Percentiles rank a stretch among this genome's conserved stretches.
Conservation (phyloP, 768 basidiomycete species). For the Phaeolepiota aurea region DNA sequence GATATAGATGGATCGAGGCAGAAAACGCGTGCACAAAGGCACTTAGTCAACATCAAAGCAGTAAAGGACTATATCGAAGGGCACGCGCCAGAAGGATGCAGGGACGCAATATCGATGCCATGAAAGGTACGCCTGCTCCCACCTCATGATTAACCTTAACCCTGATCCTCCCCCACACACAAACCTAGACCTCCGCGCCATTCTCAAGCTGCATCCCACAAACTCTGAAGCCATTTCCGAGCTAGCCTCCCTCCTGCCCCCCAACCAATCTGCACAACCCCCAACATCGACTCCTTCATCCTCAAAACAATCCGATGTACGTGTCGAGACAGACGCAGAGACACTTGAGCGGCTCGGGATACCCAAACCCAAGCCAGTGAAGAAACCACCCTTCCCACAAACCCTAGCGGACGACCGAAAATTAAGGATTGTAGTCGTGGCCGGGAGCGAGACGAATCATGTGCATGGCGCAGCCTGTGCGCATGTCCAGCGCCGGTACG, state of each 20-base stretch:
- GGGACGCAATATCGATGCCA: constrained; percentile 45
- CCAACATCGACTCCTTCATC: constrained; percentile 14
- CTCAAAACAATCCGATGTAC: constrained; percentile 11
- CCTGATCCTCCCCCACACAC: neutral
- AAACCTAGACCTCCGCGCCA: constrained; percentile 47
- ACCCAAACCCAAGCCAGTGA: constrained; percentile 30
- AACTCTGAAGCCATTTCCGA: constrained; percentile 57
- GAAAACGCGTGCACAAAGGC: constrained; percentile 64
- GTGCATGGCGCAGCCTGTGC: constrained; percentile 2
- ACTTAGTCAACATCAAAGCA: constrained; percentile 54
- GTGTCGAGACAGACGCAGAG: constrained; percentile 11
- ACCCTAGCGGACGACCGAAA: constrained; percentile 42
- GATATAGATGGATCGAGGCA: constrained; percentile 58
- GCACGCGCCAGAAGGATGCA: constrained; percentile 61
- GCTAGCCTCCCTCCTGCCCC: constrained; percentile 32
- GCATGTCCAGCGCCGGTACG: constrained; percentile 9
- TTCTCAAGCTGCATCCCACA: constrained; percentile 53
- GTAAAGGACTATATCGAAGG: constrained; percentile 64
- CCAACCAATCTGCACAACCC: constrained; percentile 7
- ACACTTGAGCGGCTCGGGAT: constrained; percentile 24
- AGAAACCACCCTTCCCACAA: constrained; percentile 44
- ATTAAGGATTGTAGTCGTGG: constrained; percentile 43
- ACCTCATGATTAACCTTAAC: neutral
- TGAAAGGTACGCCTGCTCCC: constrained; percentile 34
- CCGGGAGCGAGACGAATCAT: constrained; percentile 19